Conservation (phyloP, 2,329 filamentous ascomycete species). For the Pseudogymnoascus sp. region DNA sequence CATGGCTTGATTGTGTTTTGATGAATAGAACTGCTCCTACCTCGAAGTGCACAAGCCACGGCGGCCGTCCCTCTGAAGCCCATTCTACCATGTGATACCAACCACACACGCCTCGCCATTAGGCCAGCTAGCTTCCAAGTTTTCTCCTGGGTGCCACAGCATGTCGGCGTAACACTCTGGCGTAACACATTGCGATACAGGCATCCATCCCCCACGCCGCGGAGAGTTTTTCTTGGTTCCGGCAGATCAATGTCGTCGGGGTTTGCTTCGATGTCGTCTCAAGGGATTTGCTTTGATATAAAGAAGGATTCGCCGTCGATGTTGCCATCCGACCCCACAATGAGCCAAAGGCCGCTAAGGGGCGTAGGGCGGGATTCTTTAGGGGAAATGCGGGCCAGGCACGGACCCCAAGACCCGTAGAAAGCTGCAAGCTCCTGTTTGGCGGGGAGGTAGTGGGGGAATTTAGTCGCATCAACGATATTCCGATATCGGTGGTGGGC, state of each 20-base stretch:
- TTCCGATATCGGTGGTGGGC: neutral
- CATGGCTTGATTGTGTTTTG: neutral
- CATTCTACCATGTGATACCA: neutral
- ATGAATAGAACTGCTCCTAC: neutral
- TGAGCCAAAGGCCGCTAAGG: neutral
- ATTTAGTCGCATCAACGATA: neutral
- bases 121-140: neutral
- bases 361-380: neutral
- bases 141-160: neutral
- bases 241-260: neutral
- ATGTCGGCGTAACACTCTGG: neutral
- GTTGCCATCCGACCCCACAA: conserved; percentile 1
- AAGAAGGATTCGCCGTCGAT: neutral
- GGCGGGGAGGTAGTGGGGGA: neutral
- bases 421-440: neutral
- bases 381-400: neutral
- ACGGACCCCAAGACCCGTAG: neutral
- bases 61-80: neutral
- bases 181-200: neutral
- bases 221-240: neutral
- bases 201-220: conserved; percentile 1
- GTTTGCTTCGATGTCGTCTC: neutral
- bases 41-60: neutral
- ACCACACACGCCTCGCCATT: neutral
- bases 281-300: neutral